These are phyloP conservation scores for Russula sp. DNA, from an alignment of 768 basidiomycete species.

Conservation along the genomic window DNA sequence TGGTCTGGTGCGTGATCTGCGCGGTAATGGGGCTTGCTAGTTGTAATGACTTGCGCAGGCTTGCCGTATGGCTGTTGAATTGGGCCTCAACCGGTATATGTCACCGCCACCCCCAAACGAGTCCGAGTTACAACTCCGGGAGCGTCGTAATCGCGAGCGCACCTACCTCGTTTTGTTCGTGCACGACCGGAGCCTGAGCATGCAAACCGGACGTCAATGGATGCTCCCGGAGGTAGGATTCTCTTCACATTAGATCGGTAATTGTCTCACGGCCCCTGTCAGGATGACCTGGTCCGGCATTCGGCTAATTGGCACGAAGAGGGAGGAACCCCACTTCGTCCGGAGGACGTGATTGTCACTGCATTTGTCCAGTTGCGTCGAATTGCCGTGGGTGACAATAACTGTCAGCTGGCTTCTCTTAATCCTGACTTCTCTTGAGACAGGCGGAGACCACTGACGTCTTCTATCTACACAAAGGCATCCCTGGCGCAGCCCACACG, in stretches of 20 bases:
- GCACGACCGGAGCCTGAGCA: conserved; percentile 79
- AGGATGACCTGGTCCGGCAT: conserved; percentile 68
- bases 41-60: conserved; percentile 38
- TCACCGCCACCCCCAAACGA: conserved; percentile 50
- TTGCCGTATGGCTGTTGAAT: conserved; percentile 82
- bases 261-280: conserved; percentile 13
- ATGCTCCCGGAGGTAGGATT: conserved; percentile 66
- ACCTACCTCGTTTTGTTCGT: conserved; percentile 83
- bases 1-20: conserved; percentile 53
- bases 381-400: conserved; percentile 53
- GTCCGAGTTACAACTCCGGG: conserved; percentile 55
- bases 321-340: conserved; percentile 44
- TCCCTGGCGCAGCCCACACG: conserved; percentile 36
- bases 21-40: conserved; percentile 4
- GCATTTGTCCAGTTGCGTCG: conserved; percentile 72
- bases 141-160: conserved; percentile 78
- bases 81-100: conserved; percentile 67
- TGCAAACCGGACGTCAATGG: conserved; percentile 81
- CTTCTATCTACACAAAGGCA: conserved; percentile 49
- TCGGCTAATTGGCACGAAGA: conserved; percentile 65
- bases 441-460: conserved; percentile 77
- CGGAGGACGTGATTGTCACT: conserved; percentile 75
- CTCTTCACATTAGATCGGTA: not conserved
- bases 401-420: not conserved
- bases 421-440: conserved; percentile 3